Base-by-base conservation (phyloP, 495 filamentous ascomycete species). In the Glonium stellatum region DNA sequence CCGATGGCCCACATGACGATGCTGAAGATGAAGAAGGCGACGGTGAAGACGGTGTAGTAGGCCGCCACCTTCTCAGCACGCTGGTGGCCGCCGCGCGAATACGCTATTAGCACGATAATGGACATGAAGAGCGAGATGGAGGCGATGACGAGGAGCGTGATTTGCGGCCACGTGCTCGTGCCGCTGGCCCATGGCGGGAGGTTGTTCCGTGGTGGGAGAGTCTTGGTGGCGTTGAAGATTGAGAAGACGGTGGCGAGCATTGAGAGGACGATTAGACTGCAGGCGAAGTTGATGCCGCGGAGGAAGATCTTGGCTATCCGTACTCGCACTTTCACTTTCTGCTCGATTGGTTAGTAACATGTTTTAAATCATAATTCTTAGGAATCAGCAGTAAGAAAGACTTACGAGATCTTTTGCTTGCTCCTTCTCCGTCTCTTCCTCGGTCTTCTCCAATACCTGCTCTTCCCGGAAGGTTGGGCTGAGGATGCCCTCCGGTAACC, bases 231-330 rank as follows among this genome's bases (percentile, higher is more conserved):
- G 66, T 89, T 87, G 80, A 99, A 99, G 70, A 97, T 88, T 60
- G 82, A 75, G 72, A 99, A 87, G 5, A 89, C 92, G 18, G 88
- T 80, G 4, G 86, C 82, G 51, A 99, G 76, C 76, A 99, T 88
- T 56, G 89, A 77, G 49, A 99, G 80, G 60, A 99, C 88, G 68
- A 99, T 97, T 53, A 96, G 79, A 77, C 87, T 90, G 79, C 93
- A 99, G 74, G 87, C 89, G 74, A 97, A 97, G 80, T 91, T 97
- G 72, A 96, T 86, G 55, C 89, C 84, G 62, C 93, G 87, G 34
- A 99, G 85, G 63, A 95, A 82, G 61, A 97, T 85, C 78, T 99
- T 99, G 60, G 92, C 95, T 68, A 97, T 80, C 13, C 93, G 86
- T 36, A 99, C 90, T 51, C 92, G 85, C 18, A 87, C 81, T 79